Percentiles rank a stretch among this genome's conserved stretches.
These are phyloP conservation scores for Cicer chorassanicum DNA, from an alignment of 306 rosid genomes.

Conservation along the genomic window DNA sequence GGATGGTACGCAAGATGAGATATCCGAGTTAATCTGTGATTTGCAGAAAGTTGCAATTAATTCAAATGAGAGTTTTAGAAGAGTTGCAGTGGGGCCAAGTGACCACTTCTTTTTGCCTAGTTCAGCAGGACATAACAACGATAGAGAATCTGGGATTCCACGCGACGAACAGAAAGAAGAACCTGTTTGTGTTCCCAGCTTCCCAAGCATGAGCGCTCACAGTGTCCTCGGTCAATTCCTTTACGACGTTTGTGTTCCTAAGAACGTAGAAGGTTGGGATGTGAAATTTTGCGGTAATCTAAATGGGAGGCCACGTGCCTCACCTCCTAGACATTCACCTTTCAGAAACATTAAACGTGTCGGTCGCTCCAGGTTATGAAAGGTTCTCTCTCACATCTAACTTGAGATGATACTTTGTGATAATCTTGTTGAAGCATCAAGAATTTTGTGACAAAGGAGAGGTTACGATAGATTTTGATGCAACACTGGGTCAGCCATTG, in stretches of 20 bases:
- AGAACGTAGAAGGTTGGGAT: constrained; percentile 82
- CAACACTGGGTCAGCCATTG: not conserved
- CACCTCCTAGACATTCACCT: constrained; percentile 64
- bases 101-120: constrained; percentile 63
- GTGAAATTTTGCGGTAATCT: constrained; percentile 45
- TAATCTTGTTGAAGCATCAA: constrained; percentile 29
- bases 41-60: constrained; percentile 65
- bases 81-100: constrained; percentile 63
- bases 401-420: constrained; percentile 35
- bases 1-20: constrained; percentile 55
- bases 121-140: constrained; percentile 55
- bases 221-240: constrained; percentile 91
- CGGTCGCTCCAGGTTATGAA: constrained; percentile 78
- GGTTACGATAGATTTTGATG: constrained; percentile 43
- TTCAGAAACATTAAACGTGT: constrained; percentile 58
- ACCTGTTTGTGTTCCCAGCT: constrained; percentile 49
- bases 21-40: constrained; percentile 55
- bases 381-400: not conserved
- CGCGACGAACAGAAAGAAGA: constrained; percentile 65
- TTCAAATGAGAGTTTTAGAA: constrained; percentile 65
- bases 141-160: constrained; percentile 53
- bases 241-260: constrained; percentile 81
- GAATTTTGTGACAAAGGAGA: constrained; percentile 39
- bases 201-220: constrained; percentile 61
- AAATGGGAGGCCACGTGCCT: constrained; percentile 68